Evolutionary conservation across 2,329 filamentous ascomycete genomes (phyloP), one percentile per base, ranked within the genome.

Genomic region (Phialocephala sp.): DNA sequence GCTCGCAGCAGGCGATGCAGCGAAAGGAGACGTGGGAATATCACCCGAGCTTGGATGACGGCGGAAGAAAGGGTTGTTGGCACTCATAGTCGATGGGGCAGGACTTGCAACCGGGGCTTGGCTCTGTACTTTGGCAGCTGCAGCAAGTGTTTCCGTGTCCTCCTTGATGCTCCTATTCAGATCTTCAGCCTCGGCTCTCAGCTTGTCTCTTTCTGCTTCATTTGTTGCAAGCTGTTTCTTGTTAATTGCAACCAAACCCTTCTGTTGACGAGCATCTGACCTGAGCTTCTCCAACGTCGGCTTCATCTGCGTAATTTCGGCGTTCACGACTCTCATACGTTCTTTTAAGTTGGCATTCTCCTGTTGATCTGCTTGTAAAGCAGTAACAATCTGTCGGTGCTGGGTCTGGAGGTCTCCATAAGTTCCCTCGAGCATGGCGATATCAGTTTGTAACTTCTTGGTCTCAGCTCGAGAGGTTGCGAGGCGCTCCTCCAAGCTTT

Each of bases 221-320:
- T 91, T 92, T 0, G 94, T 97, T 41, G 90, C 87, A 66, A 98
- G 83, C 80, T 99, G 95, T 81, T 99, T 99, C 84, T 96, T 98
- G 81, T 97, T 97, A 80, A 99, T 99, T 52, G 95, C 94, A 36
- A 97, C 94, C 70, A 98, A 84, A 20, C 95, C 95, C 81, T 97
- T 98, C 76, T 98, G 94, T 78, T 98, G 95, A 50, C 95, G 89
- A 32, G 93, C 93, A 72, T 97, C 93, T 14, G 91, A 92, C 77
- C 91, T 93, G 73, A 97, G 85, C 82, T 97, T 98, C 77, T 99
- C 95, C 60, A 99, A 88, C 71, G 94, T 90, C 37, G 94, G 93
- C 78, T 93, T 96, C 47, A 98, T 81, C 78, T 93, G 90, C 20
- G 87, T 85, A 72, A 97, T 89, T 78, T 97, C 93, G 14, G 87